Evolutionary conservation across 257 asterid genomes (phyloP).

Genomic region (Nyctanthes arbortristis): DNA sequence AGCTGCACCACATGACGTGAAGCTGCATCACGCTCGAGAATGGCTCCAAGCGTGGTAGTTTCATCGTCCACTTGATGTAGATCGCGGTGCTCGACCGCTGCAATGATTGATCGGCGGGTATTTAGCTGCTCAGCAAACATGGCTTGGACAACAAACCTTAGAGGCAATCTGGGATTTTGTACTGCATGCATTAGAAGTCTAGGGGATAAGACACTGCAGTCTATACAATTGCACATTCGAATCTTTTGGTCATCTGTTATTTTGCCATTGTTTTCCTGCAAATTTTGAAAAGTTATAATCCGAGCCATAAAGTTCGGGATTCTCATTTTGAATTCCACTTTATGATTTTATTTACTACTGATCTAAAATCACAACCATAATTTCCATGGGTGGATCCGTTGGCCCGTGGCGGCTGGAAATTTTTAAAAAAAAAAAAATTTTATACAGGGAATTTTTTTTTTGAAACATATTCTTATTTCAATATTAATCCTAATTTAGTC

Average conservation of each 20-base stretch:
- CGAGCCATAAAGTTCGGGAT: not conserved
- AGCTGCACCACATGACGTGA: conserved; percentile 66
- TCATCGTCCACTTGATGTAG: conserved; percentile 16
- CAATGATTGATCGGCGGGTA: conserved; percentile 74
- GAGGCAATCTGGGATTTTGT: conserved; percentile 81
- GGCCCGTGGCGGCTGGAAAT: too few species aligned
- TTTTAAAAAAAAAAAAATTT: too few species aligned
- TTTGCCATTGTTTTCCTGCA: conserved; percentile 51
- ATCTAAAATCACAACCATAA: too few species aligned
- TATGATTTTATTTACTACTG: too few species aligned
- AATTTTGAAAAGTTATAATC: not conserved
- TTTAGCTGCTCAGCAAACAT: conserved; percentile 81
- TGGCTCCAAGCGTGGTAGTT: conserved; percentile 57
- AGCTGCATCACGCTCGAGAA: conserved; percentile 77
- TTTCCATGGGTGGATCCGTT: too few species aligned
- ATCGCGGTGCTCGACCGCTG: conserved; percentile 39
- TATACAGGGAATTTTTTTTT: too few species aligned
- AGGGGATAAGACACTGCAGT: conserved; percentile 68
- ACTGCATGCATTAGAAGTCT: conserved; percentile 77
- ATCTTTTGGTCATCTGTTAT: conserved; percentile 57
- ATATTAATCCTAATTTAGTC: too few species aligned
- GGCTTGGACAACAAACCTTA: conserved; percentile 87
- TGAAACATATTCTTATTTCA: too few species aligned
- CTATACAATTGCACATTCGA: conserved; percentile 71
- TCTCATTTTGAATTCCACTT: too few species aligned